Base-by-base conservation (phyloP, 2,329 filamentous ascomycete species). In the Alternaria consortialis region DNA sequence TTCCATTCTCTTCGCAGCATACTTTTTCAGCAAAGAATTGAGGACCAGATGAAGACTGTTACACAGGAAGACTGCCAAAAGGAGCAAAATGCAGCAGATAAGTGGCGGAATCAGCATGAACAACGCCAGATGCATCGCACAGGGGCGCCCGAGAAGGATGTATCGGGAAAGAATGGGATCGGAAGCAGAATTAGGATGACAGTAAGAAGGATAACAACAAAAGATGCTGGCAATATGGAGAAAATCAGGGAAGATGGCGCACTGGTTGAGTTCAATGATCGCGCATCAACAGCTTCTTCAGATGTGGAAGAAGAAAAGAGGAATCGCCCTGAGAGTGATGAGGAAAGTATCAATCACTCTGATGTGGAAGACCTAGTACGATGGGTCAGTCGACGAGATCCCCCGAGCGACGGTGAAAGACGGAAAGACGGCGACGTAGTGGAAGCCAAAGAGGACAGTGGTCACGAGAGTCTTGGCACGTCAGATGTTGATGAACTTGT, bases 1-100 rank as follows among this genome's bases (percentile, higher is more conserved):
- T 77, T 78, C 48, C 74, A 76, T 48, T 77, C 74, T 5, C 64
- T 78, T 39, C 66, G 76, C 20, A 76, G 73, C 32, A 74, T 75
- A 47, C 53, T 78, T 20, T 78, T 78, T 47, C 67, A 68, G 4
- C 67, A 68, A 8, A 66, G 68, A n/a, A 73, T 78, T 23, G 70
- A 77, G 47, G 65, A 71, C 39, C 70, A 67, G n/a, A 69, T 75
- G 44, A 60, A 68, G 32, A 65, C 64, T 43, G 61, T 53, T 7
- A 56, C 59, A 12, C 52, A 68, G 15, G 74, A 72, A 51, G 67
- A 69, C 17, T 47, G 59, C 12, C 56, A 66, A 17, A 58, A 67
- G 13, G 70, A 70, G 32, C 55, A 70, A 23, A 60, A 64, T 2
- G 69, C 69, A 13, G 60, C 60, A 3, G 53, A 58, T 13, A 70